These are phyloP conservation scores for Fusarium sp. DNA, from an alignment of 2,329 filamentous ascomycete genomes.

Conservation along the genomic window DNA sequence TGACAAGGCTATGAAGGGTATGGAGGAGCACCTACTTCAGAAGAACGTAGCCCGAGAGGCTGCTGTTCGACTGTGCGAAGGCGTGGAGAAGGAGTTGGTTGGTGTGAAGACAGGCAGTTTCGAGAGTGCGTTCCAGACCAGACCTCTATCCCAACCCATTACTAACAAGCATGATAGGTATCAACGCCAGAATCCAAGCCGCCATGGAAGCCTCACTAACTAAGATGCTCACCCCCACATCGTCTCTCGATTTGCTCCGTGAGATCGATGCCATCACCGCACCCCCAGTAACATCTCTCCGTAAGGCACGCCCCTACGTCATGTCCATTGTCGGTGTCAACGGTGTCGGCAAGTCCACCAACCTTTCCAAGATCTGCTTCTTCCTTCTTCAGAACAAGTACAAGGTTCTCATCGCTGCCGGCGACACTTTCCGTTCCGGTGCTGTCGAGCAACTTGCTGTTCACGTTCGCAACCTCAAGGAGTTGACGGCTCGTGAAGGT, in stretches of 20 bases:
- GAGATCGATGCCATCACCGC: conserved; percentile 86
- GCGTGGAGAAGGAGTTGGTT: conserved; percentile 88
- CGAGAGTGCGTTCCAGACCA: conserved; percentile 67
- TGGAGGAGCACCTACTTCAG: conserved; percentile 93
- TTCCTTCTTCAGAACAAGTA: conserved; percentile 98
- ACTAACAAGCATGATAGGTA: conserved; percentile 59
- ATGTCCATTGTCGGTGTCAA: conserved; percentile 99
- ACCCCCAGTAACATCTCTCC: conserved; percentile 72
- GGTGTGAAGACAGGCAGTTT: conserved; percentile 94
- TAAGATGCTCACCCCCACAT: conserved; percentile 96
- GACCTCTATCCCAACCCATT: neutral
- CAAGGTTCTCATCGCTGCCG: conserved; percentile 91
- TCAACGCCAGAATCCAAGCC: conserved; percentile 83
- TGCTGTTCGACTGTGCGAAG: conserved; percentile 88
- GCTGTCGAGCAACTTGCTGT: conserved; percentile 97
- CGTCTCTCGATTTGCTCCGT: conserved; percentile 91
- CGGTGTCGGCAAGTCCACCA: conserved; percentile 97
- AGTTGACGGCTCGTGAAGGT: conserved; percentile 86
- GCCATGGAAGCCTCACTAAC: conserved; percentile 93
- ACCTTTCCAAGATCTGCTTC: conserved; percentile 97
- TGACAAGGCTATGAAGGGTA: conserved; percentile 91
- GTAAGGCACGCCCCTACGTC: conserved; percentile 84
- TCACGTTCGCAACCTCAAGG: conserved; percentile 92
- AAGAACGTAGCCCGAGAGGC: conserved; percentile 98
- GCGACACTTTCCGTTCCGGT: conserved; percentile 96